phyloP scores from a whole-genome alignment of 1,284 basidiomycete species.

The Malassezia restricta region DNA sequence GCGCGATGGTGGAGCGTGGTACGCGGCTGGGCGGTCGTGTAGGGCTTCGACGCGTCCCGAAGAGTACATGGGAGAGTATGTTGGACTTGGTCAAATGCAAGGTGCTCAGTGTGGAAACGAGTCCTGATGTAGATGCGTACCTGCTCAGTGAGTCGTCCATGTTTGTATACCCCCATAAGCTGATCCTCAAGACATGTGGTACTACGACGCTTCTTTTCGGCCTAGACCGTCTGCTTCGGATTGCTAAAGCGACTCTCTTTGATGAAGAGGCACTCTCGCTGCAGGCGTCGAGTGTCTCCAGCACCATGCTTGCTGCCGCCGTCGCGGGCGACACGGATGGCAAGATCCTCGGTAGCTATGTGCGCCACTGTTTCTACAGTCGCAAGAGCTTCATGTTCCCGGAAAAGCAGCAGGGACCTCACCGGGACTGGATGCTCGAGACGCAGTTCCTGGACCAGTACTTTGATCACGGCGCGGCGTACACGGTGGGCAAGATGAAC shows the following conservation, averaged over 20 bases:
- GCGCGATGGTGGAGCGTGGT: slow-evolving; percentile 19
- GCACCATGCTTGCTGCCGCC: slow-evolving; percentile 10
- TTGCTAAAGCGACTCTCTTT: slow-evolving; percentile 74
- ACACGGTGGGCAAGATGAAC: slow-evolving; percentile 95
- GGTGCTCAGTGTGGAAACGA: slow-evolving; percentile 76
- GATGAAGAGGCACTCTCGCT: slow-evolving; percentile 30
- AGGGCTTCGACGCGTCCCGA: slow-evolving; percentile 67
- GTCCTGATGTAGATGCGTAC: slow-evolving; percentile 83
- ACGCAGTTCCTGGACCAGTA: slow-evolving; percentile 79
- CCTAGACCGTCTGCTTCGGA: slow-evolving; percentile 48
- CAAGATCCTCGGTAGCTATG: slow-evolving; percentile 25
- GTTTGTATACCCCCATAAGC: slow-evolving; percentile 85
- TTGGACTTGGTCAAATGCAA: slow-evolving; percentile 94
- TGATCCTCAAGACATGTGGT: slow-evolving; percentile 97
- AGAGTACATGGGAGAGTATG: slow-evolving; percentile 86
- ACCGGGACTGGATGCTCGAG: slow-evolving; percentile 87
- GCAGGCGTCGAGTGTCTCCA: slow-evolving; percentile 49
- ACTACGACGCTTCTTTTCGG: slow-evolving; percentile 95
- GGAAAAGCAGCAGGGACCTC: slow-evolving; percentile 83
- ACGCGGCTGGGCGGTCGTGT: slow-evolving; percentile 21
- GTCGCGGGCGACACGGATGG: slow-evolving; percentile 3
- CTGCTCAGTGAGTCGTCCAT: slow-evolving; percentile 94
- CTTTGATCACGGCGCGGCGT: slow-evolving; percentile 71
- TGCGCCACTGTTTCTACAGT: slow-evolving; percentile 64
- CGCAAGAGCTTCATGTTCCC: slow-evolving; percentile 99